Base-by-base conservation (phyloP, 129 eudicot genomes). In the Glebionis coronaria region DNA sequence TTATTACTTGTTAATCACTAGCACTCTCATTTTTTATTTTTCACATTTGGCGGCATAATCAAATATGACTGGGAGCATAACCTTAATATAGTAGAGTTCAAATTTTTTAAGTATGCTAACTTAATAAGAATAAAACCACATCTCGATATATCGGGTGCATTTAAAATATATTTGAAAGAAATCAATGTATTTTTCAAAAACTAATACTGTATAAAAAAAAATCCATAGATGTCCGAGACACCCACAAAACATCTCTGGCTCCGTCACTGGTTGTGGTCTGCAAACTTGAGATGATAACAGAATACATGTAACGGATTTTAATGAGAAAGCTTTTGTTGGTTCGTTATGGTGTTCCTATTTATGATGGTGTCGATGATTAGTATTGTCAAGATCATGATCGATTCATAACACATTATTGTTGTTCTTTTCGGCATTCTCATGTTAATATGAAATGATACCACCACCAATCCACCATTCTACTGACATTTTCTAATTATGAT, bases 401-500 rank as follows among this genome's bases (percentile, higher is more conserved):
- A 14, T 58, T 29, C 54, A 63, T 44, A 20, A 12, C 23, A 19
- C 53, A 42, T 20, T 35, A 63, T 63, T 29, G 40, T 10, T 28
- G 44, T 62, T 18, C 14, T 40, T 29, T 19, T 63, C 18, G 7
- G 38, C 19, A 16, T 44, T 63, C 53, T n/a, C 21, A 12, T 42
- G 6, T 12, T 29, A 15, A n/a, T 0, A 12, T 8, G 52, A 16
- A 67, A 19, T 35, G 3, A 19, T 53, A 13, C 35, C 31, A 16
- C 61, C 7, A 38, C 71, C 44, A 10, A 16, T 52, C 67, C 67
- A 50, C 71, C 44, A 10, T 31, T 52, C 9, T 35, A 18, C 50
- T 67, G 51, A 54, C 59, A 18, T 8, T 54, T 67, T 67, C 27
- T 10, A 38, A 15, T 67, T 52, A 67, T 67, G 61, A 51, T 67